Evolutionary conservation across 148 eudicot species (phyloP).

Genomic region (Rheum nobile): DNA sequence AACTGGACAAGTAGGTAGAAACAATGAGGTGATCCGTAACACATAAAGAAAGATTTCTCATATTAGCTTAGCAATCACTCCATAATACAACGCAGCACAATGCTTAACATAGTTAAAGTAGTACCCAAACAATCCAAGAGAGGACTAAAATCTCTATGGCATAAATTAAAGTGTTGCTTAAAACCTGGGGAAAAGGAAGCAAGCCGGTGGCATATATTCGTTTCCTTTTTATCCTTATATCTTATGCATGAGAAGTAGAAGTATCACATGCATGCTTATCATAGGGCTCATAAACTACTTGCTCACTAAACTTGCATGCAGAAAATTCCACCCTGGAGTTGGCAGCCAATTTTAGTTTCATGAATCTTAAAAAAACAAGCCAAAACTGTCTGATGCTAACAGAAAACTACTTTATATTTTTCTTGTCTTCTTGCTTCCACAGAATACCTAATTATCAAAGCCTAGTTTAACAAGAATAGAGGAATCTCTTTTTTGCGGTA

Average conservation of each 20-base stretch:
- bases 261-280: neutral
- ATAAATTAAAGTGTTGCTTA: neutral
- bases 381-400: neutral
- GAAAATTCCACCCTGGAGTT: neutral
- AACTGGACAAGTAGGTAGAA: constrained; percentile 29
- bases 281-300: neutral
- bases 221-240: neutral
- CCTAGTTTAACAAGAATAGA: neutral
- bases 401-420: neutral
- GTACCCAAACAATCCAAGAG: neutral
- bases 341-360: neutral
- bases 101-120: neutral
- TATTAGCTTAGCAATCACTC: neutral
- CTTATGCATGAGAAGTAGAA: neutral
- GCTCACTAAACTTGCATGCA: constrained; percentile 4
- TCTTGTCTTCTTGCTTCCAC: neutral
- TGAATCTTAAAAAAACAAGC: neutral
- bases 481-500: neutral
- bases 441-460: neutral
- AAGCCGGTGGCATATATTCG: neutral
- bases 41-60: neutral
- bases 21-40: neutral
- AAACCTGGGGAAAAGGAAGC: neutral
- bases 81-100: neutral
- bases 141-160: neutral